Percentiles rank a stretch among this genome's conserved stretches.
phyloP scores from a whole-genome alignment of 352 stramenopile genomes.

The Globisporangium nagaii region DNA sequence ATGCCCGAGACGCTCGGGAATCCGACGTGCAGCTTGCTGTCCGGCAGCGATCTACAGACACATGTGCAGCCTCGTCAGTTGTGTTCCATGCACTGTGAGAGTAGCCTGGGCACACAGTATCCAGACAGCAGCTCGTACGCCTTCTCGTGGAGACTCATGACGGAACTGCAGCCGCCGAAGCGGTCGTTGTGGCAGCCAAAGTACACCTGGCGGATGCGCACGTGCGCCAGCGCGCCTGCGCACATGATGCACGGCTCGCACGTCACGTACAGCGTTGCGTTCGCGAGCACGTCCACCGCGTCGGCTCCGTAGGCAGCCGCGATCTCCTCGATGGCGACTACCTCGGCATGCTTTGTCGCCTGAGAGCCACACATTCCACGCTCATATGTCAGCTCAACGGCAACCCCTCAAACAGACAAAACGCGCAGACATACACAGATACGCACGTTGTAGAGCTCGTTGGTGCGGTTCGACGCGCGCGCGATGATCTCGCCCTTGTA shows the following conservation, averaged over 20 bases:
- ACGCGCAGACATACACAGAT: background rate
- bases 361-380: slow-evolving; percentile 18
- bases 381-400: no score
- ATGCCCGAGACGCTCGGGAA: slow-evolving; percentile 69
- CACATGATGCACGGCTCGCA: slow-evolving; percentile 96
- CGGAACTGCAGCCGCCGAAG: slow-evolving; percentile 91
- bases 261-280: slow-evolving; percentile 84
- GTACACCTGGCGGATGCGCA: slow-evolving; percentile 70
- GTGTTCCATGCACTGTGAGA: no score
- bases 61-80: background rate
- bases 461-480: slow-evolving; percentile 81
- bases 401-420: background rate
- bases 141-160: slow-evolving; percentile 78
- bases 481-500: slow-evolving; percentile 70
- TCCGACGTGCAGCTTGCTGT: slow-evolving; percentile 39
- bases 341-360: slow-evolving; percentile 88
- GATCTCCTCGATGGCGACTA: slow-evolving; percentile 87
- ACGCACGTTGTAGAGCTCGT: slow-evolving; percentile 80
- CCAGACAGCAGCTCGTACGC: slow-evolving; percentile 15
- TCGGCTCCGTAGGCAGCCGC: slow-evolving; percentile 34
- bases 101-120: background rate
- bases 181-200: slow-evolving; percentile 92
- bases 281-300: slow-evolving; percentile 36
- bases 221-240: slow-evolving; percentile 73
- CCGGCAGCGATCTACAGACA: slow-evolving; percentile 21